These are phyloP conservation scores for Neurospora sp. DNA, from an alignment of 495 filamentous ascomycete genomes.

Conservation along the genomic window DNA sequence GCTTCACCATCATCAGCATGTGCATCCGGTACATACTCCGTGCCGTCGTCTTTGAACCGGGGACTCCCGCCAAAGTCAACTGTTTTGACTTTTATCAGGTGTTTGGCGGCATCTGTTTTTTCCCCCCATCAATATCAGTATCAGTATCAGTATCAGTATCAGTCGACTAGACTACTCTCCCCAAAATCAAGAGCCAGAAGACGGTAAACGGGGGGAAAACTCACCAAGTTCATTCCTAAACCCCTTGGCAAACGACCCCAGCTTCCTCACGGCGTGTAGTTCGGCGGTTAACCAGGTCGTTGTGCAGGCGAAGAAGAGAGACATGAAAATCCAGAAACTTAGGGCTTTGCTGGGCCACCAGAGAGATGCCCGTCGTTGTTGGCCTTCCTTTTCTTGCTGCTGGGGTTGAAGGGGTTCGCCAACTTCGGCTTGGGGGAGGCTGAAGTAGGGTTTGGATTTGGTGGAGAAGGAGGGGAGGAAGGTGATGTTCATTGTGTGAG, in stretches of 20 bases:
- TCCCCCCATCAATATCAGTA: too few relatives aligned
- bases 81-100: background rate
- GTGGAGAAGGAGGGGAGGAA: background rate
- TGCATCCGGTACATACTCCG: background rate
- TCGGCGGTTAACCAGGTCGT: slow-evolving; percentile 1
- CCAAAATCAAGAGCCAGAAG: too few relatives aligned
- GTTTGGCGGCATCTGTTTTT: background rate
- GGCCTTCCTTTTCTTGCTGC: background rate
- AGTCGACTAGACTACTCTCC: too few relatives aligned
- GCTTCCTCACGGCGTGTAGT: background rate
- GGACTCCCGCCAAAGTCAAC: background rate
- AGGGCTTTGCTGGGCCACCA: background rate
- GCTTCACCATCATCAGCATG: background rate
- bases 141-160: too few relatives aligned
- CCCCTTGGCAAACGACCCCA: background rate
- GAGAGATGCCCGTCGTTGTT: background rate
- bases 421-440: slow-evolving; percentile 1
- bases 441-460: background rate
- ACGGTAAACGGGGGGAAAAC: too few relatives aligned
- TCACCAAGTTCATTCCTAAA: background rate
- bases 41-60: background rate
- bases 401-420: background rate
- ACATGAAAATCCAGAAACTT: background rate
- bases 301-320: slow-evolving; percentile 1
- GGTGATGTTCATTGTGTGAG: background rate